Percentiles rank a stretch among this genome's conserved stretches.
Conservation (phyloP, 2,329 filamentous ascomycete species). For the Sporothrix humicola region DNA sequence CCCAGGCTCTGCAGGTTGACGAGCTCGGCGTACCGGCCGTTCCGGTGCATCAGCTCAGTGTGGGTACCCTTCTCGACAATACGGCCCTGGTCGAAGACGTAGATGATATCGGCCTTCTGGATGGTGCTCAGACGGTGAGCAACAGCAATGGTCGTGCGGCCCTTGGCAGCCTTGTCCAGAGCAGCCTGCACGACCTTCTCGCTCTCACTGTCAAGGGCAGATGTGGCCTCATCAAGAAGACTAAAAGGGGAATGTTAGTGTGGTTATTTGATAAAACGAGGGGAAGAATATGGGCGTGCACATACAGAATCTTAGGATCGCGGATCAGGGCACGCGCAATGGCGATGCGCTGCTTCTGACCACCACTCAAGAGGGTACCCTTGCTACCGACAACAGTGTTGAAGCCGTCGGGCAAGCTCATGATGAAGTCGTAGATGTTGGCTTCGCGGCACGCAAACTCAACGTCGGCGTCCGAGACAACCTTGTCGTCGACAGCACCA, state of each 20-base stretch:
- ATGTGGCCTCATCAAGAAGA: slow-evolving; percentile 81
- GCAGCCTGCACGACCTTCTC: slow-evolving; percentile 83
- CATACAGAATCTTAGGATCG: slow-evolving; percentile 78
- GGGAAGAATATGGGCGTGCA: not conserved
- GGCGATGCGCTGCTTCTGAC: slow-evolving; percentile 92
- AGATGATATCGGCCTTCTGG: slow-evolving; percentile 92
- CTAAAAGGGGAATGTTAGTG: slow-evolving; percentile 22
- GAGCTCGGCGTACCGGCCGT: slow-evolving; percentile 76
- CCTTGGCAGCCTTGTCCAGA: slow-evolving; percentile 80
- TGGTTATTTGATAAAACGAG: too few relatives aligned
- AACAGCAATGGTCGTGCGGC: slow-evolving; percentile 89
- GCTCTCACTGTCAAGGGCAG: slow-evolving; percentile 74
- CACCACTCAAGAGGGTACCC: slow-evolving; percentile 82
- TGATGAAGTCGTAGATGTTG: slow-evolving; percentile 91
- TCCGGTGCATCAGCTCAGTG: slow-evolving; percentile 69
- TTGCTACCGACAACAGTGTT: slow-evolving; percentile 85
- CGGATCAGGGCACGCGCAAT: slow-evolving; percentile 90
- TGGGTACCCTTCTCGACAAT: slow-evolving; percentile 88
- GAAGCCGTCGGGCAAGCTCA: slow-evolving; percentile 81
- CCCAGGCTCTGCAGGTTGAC: slow-evolving; percentile 81
- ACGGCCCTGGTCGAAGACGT: slow-evolving; percentile 90
- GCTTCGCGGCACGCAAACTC: slow-evolving; percentile 83
- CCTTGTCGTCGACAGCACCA: slow-evolving; percentile 65
- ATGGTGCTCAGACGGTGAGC: slow-evolving; percentile 92
- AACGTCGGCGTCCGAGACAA: slow-evolving; percentile 73